phyloP scores from a whole-genome alignment of 768 basidiomycete genomes.

The Boletus coccyginus region DNA sequence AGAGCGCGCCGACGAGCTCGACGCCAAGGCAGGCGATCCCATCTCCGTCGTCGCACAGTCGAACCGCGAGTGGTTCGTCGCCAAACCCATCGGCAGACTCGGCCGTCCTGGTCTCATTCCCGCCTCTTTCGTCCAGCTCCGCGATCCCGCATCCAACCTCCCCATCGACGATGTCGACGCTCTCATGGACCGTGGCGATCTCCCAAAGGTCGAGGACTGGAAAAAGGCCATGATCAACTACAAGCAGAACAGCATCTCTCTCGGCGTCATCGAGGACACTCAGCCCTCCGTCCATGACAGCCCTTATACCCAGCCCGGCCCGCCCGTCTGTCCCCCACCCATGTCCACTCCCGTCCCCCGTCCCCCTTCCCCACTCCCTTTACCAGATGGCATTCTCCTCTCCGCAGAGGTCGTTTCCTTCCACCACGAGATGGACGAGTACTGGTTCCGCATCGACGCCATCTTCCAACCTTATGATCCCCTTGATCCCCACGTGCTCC shows the following conservation, averaged over 20 bases:
- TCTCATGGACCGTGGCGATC: slow-evolving; percentile 82
- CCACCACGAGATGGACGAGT: slow-evolving; percentile 93
- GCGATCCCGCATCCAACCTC: slow-evolving; percentile 84
- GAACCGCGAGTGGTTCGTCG: slow-evolving; percentile 99
- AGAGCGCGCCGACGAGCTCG: slow-evolving; percentile 95
- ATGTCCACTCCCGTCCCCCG: slow-evolving; percentile 23
- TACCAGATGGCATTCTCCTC: slow-evolving; percentile 82
- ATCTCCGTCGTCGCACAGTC: slow-evolving; percentile 98
- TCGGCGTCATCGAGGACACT: slow-evolving; percentile 82
- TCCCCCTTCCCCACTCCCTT: slow-evolving; percentile 42
- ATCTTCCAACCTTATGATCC: slow-evolving; percentile 80
- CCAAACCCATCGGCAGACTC: slow-evolving; percentile 93
- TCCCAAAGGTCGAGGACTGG: slow-evolving; percentile 99
- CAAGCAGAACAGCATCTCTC: slow-evolving; percentile 92
- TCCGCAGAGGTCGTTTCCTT: slow-evolving; percentile 93
- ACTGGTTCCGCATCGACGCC: slow-evolving; percentile 96
- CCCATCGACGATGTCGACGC: slow-evolving; percentile 71
- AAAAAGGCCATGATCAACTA: slow-evolving; percentile 93
- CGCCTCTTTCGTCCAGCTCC: slow-evolving; percentile 94
- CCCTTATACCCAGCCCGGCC: slow-evolving; percentile 34
- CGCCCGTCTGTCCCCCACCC: slow-evolving; percentile 12
- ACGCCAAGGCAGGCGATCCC: slow-evolving; percentile 89
- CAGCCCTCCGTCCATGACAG: slow-evolving; percentile 43
- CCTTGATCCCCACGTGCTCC: slow-evolving; percentile 52
- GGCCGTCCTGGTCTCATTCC: slow-evolving; percentile 97